Conservation (phyloP, 345 rosid genomes). For the Euphorbia peplus region DNA sequence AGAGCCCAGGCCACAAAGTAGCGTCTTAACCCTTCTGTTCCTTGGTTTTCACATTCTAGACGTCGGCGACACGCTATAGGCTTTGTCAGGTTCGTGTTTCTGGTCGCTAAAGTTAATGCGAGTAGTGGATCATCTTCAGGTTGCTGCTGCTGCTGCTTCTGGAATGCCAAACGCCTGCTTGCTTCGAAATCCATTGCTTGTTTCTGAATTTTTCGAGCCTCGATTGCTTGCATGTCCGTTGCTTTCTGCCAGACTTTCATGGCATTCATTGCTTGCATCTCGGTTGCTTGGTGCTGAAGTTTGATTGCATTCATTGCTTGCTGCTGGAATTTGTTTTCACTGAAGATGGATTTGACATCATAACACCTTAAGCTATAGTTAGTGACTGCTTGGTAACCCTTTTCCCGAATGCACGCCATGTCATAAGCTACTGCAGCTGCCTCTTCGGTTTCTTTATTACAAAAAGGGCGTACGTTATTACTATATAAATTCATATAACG, state of each 20-base stretch:
- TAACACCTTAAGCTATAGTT: conserved; percentile 25
- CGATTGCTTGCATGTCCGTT: background rate
- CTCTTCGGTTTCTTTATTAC: conserved; percentile 24
- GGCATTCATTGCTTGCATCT: too few relatives aligned
- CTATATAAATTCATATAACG: background rate
- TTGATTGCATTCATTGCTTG: background rate
- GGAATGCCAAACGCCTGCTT: background rate
- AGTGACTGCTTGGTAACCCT: conserved; percentile 22
- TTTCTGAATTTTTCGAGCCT: background rate
- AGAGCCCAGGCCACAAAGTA: background rate
- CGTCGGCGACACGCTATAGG: background rate
- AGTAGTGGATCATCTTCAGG: background rate
- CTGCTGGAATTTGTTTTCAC: background rate
- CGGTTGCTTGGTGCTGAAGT: background rate
- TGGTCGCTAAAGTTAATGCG: background rate
- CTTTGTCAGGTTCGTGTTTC: background rate
- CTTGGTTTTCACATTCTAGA: background rate
- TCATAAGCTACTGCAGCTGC: conserved; percentile 40
- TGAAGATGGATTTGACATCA: conserved; percentile 13
- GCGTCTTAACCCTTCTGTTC: background rate
- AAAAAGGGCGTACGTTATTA: too few relatives aligned
- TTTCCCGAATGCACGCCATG: conserved; percentile 29
- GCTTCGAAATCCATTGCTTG: background rate
- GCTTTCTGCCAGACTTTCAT: too few relatives aligned
- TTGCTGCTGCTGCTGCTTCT: background rate